Base-by-base conservation (phyloP, 2,329 filamentous ascomycete species). In the Aureobasidium lini region DNA sequence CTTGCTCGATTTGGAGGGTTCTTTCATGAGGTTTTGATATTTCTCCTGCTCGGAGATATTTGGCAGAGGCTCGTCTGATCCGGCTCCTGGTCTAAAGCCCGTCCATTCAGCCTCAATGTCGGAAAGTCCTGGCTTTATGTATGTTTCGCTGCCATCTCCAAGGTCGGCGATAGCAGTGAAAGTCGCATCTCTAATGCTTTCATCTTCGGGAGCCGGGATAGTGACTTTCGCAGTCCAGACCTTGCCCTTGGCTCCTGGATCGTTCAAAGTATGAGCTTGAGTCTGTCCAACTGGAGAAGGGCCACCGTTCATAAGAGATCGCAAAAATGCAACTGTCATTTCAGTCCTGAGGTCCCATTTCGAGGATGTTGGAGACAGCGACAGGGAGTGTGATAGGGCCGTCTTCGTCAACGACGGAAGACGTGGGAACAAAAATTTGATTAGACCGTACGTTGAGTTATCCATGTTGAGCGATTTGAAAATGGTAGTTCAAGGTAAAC, bases 291-390 rank as follows among this genome's bases (percentile, higher is more conserved):
- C 73, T 29, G 83, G 77, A 10, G 66, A 69, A 0, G 79, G 77
- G 15, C 73, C 75, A 3, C 76, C 73, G 13, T 71, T 69, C 54
- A 90, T 70, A 58, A 90, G 77, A 0, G 82, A 82, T 18, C 89
- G 86, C n/a, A 96, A 71, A 15, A 94, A 75, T 29, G 84, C 81
- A 59, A 96, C 79, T 1, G 81, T 85, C 58, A 96, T 69, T 60
- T 88, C 87, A 13, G 87, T 93, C 54, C 81, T 81, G 4, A 96
- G 75, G 70, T 95, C 88, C 75, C 93, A 86, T 76, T 94, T 90
- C 48, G 84, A 82, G 4, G 87, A 83, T 7, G 84, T 85, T 36
- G 86, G 79, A 0, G 91, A 90, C 42, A 88, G 73, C 31, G 80
- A 81, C 7, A 96, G 77, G 2, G 85, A 68, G 66, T 91, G 87